These are phyloP conservation scores for Botrytis galanthina DNA, from an alignment of 2,329 filamentous ascomycete genomes.

Conservation along the genomic window DNA sequence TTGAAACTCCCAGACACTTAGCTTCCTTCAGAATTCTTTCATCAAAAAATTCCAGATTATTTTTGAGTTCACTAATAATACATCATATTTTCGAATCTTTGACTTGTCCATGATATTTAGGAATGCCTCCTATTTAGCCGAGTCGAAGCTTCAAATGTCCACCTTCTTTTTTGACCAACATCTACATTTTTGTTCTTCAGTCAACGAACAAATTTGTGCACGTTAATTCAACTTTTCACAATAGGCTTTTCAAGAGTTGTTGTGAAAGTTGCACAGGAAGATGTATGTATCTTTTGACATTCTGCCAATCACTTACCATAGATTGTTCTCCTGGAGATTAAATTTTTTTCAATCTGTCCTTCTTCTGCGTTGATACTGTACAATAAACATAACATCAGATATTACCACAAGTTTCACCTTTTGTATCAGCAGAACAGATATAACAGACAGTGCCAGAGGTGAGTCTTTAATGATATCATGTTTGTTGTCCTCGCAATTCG, in stretches of 20 bases:
- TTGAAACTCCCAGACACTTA: neutral
- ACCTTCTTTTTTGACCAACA: neutral
- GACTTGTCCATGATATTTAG: neutral
- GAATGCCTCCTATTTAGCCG: slow-evolving; percentile 8
- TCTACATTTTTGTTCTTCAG: neutral
- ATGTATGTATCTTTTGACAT: neutral
- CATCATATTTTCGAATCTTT: neutral
- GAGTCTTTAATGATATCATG: no score
- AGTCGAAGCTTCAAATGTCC: neutral
- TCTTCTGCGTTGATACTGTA: neutral
- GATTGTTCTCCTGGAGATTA: no score
- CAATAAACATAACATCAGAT: neutral
- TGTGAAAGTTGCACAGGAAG: neutral
- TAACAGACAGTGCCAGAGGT: neutral
- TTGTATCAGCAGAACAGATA: neutral
- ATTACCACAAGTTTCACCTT: neutral
- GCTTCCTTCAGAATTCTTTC: no score
- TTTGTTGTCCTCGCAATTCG: neutral
- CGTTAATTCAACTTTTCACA: neutral
- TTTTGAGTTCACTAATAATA: neutral
- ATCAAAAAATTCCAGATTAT: no score
- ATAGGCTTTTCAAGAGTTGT: no score
- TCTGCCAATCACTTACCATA: neutral
- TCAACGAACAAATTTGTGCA: accelerated
- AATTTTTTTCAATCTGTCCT: neutral